A percentile compares a stretch with the other conserved stretches of the same genome.
phyloP scores from a whole-genome alignment of 2,329 filamentous ascomycete genomes.

The Cercospora berteroae region DNA sequence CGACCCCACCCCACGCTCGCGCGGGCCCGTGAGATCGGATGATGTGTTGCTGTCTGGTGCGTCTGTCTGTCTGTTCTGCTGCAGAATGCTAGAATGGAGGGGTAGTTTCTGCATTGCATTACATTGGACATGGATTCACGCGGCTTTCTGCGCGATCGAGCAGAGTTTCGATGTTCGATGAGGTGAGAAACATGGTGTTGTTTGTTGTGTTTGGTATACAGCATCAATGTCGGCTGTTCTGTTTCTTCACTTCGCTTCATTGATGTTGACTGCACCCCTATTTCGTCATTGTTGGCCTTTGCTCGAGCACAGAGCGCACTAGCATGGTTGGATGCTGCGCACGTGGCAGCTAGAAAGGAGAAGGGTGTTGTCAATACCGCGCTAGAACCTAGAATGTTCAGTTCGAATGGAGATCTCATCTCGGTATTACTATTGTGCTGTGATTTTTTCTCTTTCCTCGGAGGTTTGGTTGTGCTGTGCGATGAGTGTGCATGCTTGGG shows the following conservation, averaged over 20 bases:
- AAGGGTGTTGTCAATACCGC: background rate
- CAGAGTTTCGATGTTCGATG: background rate
- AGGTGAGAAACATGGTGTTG: background rate
- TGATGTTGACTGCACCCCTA: background rate
- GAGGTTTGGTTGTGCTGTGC: constrained; percentile 1
- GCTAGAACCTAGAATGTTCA: background rate
- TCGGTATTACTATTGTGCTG: background rate
- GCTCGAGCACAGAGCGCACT: background rate
- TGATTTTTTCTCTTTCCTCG: background rate
- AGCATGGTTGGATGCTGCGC: background rate
- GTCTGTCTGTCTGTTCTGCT: background rate
- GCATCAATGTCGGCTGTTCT: background rate
- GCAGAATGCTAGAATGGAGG: background rate
- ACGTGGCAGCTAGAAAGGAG: constrained; percentile 2
- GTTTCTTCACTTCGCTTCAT: background rate
- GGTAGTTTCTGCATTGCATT: background rate
- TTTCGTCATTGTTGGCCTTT: background rate
- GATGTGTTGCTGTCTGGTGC: background rate
- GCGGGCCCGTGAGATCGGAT: background rate
- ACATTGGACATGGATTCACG: background rate
- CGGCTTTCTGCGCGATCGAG: background rate
- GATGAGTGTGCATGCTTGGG: background rate
- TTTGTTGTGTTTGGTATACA: background rate
- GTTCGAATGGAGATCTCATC: background rate
- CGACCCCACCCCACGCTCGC: background rate